Evolutionary conservation across 768 basidiomycete genomes (phyloP), one percentile per base, ranked within the genome.

Genomic region (Panus rudis): DNA sequence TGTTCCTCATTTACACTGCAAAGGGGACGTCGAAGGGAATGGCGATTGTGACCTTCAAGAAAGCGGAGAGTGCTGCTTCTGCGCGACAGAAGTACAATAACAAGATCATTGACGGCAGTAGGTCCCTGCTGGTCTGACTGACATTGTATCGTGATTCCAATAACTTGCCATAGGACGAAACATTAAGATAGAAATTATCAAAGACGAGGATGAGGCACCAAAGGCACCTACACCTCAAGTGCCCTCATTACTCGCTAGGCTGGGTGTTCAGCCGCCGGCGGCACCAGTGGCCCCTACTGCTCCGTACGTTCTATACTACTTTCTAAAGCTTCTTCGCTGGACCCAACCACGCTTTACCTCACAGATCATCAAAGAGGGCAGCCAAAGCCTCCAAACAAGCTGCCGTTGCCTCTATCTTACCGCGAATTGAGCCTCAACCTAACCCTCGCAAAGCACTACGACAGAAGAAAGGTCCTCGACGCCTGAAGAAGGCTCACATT

Each of bases 21-120:
- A 79, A 85, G 52, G 85, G 78, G 0, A 71, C 69, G 42, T 83
- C 84, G 34, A 87, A 84, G 54, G 86, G 86, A 16, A 87, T 88
- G 84, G 85, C 86, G 2, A 60, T 89, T 12, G 81, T 88, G 3
- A 54, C 67, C 0, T 89, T 89, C 53, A 72, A 78, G 51, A 72
- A 79, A 24, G 48, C 72, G 6, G 77, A 70, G 1, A 82, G 86
- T 60, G 86, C 86, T 6, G 63, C 58, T 2, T 49, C 75, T 30
- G 86, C 86, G 7, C 73, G 75, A 28, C 57, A 66, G 20, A 87
- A 84, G 62, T 89, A 84, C 53, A 69, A 88, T 51, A 83, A 83
- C 34, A 84, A 84, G 63, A 73, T 85, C 39, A 76, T 89, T 17
- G 86, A 89, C 54, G 66, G 69, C n/a, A 65, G 72, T 74, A 39